These are phyloP conservation scores for Ilyonectria robusta DNA, from an alignment of 2,329 filamentous ascomycete species.

Conservation along the genomic window DNA sequence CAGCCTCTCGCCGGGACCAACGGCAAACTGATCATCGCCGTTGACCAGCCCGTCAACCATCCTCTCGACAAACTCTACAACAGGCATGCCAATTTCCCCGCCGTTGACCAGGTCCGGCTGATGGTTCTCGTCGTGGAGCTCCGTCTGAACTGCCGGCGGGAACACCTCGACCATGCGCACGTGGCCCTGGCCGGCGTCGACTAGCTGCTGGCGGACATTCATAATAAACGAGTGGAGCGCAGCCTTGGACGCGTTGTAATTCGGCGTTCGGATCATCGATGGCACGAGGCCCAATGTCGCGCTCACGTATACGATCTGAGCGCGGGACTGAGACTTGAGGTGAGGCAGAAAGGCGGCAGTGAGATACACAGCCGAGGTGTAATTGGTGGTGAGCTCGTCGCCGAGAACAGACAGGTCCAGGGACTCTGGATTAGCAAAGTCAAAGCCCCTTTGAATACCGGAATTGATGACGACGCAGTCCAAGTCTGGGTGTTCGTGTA, in stretches of 20 bases:
- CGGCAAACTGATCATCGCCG: conserved; percentile 45
- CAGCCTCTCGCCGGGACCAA: conserved; percentile 40
- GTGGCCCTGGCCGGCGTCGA: conserved; percentile 18
- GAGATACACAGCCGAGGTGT: conserved; percentile 46
- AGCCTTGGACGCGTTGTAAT: conserved; percentile 49
- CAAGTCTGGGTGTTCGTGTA: conserved; percentile 36
- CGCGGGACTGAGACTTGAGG: conserved; percentile 32
- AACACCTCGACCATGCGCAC: conserved; percentile 48
- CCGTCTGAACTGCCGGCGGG: conserved; percentile 49
- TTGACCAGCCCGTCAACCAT: conserved; percentile 41
- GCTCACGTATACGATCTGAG: conserved; percentile 44
- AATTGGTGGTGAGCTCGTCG: conserved; percentile 46
- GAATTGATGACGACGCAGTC: conserved; percentile 71
- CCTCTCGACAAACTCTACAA: conserved; percentile 59
- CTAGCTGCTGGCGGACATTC: conserved; percentile 41
- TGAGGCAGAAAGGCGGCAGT: conserved; percentile 49
- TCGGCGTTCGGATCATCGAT: conserved; percentile 42
- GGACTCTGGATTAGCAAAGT: conserved; percentile 43
- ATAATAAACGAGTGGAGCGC: conserved; percentile 47
- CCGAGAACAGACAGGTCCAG: conserved; percentile 50
- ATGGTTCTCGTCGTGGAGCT: conserved; percentile 46
- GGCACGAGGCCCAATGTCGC: conserved; percentile 43
- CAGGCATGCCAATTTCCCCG: conserved; percentile 53
- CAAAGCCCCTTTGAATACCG: conserved; percentile 64
- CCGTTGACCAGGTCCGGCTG: conserved; percentile 46